A percentile compares a stretch with the other conserved stretches of the same genome.
Evolutionary conservation across 306 rosid species (phyloP).

Genomic region (Cucumis melo): DNA sequence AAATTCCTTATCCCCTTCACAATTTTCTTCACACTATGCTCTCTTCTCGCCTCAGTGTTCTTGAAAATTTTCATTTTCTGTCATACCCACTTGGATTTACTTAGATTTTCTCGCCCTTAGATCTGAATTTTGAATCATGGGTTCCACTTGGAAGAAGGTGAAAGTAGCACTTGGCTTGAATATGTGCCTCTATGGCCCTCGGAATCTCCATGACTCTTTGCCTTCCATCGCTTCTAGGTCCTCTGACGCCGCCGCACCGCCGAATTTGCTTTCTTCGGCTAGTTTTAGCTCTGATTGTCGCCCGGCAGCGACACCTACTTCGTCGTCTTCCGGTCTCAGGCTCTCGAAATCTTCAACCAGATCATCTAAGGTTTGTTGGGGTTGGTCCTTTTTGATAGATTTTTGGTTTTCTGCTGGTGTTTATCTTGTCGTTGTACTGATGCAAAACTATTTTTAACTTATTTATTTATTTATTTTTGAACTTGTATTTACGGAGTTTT

Average conservation of each 20-base stretch:
- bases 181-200: slow-evolving; percentile 7
- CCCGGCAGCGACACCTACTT: background rate
- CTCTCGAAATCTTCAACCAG: slow-evolving; percentile 1
- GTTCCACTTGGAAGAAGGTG: slow-evolving; percentile 7
- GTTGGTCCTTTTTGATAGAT: background rate
- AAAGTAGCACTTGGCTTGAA: slow-evolving; percentile 10
- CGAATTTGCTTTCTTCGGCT: background rate
- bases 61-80: background rate
- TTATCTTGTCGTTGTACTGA: background rate
- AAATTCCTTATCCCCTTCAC: background rate
- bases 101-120: background rate
- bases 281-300: background rate
- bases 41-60: background rate
- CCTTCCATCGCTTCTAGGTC: slow-evolving; percentile 3
- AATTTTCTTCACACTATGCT: background rate
- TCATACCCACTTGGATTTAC: background rate
- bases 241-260: slow-evolving; percentile 2
- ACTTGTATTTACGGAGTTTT: background rate
- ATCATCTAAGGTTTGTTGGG: slow-evolving; percentile 10
- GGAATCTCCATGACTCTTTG: background rate
- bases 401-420: background rate
- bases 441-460: background rate
- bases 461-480: background rate
- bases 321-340: background rate
- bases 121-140: background rate